These are phyloP conservation scores for Arthrobotrys sinensis DNA, from an alignment of 2,329 filamentous ascomycete genomes.

Conservation along the genomic window DNA sequence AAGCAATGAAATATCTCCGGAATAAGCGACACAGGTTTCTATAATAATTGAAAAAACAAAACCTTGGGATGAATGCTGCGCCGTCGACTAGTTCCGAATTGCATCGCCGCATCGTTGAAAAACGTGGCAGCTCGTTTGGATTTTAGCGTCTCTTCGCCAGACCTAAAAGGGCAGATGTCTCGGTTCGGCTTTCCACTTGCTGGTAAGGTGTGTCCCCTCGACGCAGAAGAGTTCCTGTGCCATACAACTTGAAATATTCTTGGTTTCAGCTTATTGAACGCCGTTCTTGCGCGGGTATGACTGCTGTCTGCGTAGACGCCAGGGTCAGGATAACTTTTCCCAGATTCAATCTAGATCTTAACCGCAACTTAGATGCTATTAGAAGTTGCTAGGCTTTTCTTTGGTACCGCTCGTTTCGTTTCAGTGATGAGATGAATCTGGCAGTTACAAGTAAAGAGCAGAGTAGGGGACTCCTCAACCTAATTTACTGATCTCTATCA, in stretches of 20 bases:
- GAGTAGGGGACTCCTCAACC: slow-evolving; percentile 3
- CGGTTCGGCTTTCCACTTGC: slow-evolving; percentile 38
- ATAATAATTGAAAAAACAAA: slow-evolving; percentile 46
- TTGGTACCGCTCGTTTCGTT: slow-evolving; percentile 53
- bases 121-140: slow-evolving; percentile 60
- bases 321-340: slow-evolving; percentile 49
- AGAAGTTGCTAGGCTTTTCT: slow-evolving; percentile 33
- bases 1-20: slow-evolving; percentile 24
- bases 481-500: slow-evolving; percentile 29
- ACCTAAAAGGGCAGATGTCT: slow-evolving; percentile 41
- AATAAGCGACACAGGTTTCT: slow-evolving; percentile 34
- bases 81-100: slow-evolving; percentile 48
- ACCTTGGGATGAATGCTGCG: slow-evolving; percentile 10
- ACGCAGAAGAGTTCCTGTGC: slow-evolving; percentile 40
- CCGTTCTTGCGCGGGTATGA: slow-evolving; percentile 50
- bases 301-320: slow-evolving; percentile 49
- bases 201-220: slow-evolving; percentile 34
- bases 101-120: slow-evolving; percentile 48
- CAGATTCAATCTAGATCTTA: slow-evolving; percentile 44
- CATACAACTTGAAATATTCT: slow-evolving; percentile 30
- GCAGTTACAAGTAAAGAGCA: slow-evolving; percentile 33
- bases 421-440: slow-evolving; percentile 48
- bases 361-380: slow-evolving; percentile 28
- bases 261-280: slow-evolving; percentile 50
- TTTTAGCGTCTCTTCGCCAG: slow-evolving; percentile 37